Base-by-base conservation (phyloP, 352 stramenopile species). In the Phytophthora litchii region DNA sequence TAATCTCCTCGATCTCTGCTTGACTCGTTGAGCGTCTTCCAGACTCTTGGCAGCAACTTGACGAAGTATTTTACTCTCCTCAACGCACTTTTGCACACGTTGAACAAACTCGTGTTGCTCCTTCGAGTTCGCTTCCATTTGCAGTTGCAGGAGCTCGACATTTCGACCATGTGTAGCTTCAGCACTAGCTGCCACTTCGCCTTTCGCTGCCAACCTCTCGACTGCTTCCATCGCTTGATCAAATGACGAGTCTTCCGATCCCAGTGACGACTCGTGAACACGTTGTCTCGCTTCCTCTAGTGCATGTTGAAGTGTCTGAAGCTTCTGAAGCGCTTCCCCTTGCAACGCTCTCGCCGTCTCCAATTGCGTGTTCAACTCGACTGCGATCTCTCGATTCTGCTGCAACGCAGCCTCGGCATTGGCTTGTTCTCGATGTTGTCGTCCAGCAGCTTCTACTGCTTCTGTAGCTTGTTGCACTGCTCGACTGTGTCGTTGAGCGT, bases 21-120 rank as follows among this genome's bases (percentile, higher is more conserved):
- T 90, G 9, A 73, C 72, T 1, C 67, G 64, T 42, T 91, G 83
- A 3, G 81, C 83, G 14, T 83, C 68, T 41, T 89, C 73, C 0
- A 92, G 53, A 27, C 67, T 85, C 9, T 65, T 61, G 0, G 79
- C 66, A 0, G 81, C 81, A 0, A 72, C 52, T 37, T 84, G 65
- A 8, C 80, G 78, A 4, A 89, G 59, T 5, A 60, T 55, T 32
- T 74, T 60, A 2, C 74, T 63, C 53, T 89, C 57, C 14, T 77
- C 64, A 0, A 65, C 64, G 25, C 52, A 77, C 10, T 57, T 42
- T 3, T 78, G 64, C 12, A 80, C 57, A 0, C 56, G 43, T 11
- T 46, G 25, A 1, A 47, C 63, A 7, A 88, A 44, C 17, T 85
- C 66, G 10, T 68, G 42, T 5, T 69, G 59, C 37, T 83, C 45